A percentile compares a stretch with the other conserved stretches of the same genome.
These are phyloP conservation scores for Zizania palustris DNA, from an alignment of 202 grass and related monocot genomes.

Conservation along the genomic window DNA sequence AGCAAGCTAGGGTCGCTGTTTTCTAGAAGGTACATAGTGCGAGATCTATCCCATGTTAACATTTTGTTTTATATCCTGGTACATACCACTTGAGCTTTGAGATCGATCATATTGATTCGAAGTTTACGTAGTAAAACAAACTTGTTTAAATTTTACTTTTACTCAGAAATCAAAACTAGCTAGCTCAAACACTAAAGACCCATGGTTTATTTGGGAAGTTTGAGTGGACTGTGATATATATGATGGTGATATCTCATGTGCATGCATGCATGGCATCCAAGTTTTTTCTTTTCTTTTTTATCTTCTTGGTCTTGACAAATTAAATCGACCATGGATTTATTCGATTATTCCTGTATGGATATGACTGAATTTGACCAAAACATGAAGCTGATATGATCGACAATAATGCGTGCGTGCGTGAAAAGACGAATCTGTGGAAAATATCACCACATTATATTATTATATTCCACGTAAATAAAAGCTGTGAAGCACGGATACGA, in stretches of 20 bases:
- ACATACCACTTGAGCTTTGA: too few relatives aligned
- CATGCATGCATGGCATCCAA: slow-evolving; percentile 37
- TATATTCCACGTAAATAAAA: too few relatives aligned
- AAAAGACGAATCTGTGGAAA: slow-evolving; percentile 18
- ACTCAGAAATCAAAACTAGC: too few relatives aligned
- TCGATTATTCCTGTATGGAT: slow-evolving; percentile 34
- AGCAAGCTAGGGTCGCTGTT: too few relatives aligned
- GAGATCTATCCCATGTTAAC: too few relatives aligned
- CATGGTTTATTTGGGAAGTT: background rate
- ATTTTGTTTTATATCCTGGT: too few relatives aligned
- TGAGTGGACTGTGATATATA: slow-evolving; percentile 18
- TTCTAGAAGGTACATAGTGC: background rate
- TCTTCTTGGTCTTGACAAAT: slow-evolving; percentile 28
- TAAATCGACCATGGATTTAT: slow-evolving; percentile 38
- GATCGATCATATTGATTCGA: too few relatives aligned
- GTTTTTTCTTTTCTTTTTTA: background rate
- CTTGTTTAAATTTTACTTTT: too few relatives aligned
- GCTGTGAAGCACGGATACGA: too few relatives aligned
- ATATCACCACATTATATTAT: background rate
- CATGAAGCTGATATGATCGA: slow-evolving; percentile 26
- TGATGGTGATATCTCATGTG: slow-evolving; percentile 32
- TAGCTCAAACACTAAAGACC: background rate
- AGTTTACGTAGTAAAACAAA: too few relatives aligned
- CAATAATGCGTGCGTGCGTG: too few relatives aligned
- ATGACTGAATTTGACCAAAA: background rate